Conservation (phyloP, 441 rosid genomes). For the Daphne laureola region DNA sequence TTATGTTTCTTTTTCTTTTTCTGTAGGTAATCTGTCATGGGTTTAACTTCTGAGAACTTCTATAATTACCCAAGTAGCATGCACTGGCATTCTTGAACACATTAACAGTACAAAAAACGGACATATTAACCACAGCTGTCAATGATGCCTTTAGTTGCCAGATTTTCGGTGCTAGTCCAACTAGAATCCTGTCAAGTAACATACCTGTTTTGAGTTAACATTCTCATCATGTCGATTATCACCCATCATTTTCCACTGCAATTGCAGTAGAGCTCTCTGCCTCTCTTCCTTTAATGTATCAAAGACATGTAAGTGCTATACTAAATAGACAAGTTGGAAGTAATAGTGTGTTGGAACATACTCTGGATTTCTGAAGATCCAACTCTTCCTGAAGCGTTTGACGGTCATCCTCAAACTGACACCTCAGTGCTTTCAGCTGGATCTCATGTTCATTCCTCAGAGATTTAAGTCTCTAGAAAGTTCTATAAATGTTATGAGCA, state of each 20-base stretch:
- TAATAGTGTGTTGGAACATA: conserved; percentile 12
- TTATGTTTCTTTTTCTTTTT: no score
- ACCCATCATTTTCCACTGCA: conserved; percentile 96
- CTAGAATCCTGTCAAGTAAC: conserved; percentile 6
- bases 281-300: conserved; percentile 59
- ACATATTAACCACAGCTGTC: no score
- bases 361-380: conserved; percentile 72
- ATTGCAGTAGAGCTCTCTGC: conserved; percentile 81
- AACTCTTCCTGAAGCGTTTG: conserved; percentile 63
- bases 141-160: no score
- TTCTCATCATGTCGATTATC: conserved; percentile 78
- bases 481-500: conserved; percentile 10
- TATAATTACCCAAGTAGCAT: no score
- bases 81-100: no score
- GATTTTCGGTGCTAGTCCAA: no score
- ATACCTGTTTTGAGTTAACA: conserved; percentile 65
- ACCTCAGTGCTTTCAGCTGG: conserved; percentile 54
- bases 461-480: conserved; percentile 41
- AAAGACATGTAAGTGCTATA: conserved; percentile 8
- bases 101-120: no score
- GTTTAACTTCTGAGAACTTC: no score
- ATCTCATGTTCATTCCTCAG: conserved; percentile 68
- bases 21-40: no score
- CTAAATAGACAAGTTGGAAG: conserved; percentile 1
- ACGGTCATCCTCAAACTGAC: conserved; percentile 76